Base-by-base conservation (phyloP, 2,329 filamentous ascomycete species). In the Botrytis paeoniae region DNA sequence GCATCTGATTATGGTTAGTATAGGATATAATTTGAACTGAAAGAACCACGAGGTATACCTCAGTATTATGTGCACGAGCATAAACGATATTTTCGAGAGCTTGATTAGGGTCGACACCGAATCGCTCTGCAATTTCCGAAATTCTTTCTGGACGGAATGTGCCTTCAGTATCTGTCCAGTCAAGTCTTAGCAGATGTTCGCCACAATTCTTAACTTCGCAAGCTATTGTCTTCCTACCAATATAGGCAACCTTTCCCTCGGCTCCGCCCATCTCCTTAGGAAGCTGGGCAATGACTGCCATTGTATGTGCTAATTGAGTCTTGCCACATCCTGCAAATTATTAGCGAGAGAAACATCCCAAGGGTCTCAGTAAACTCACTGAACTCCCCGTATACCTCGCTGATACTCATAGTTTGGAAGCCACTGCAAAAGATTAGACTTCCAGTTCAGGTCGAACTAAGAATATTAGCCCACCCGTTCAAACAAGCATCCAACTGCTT, bases 351-450 rank as follows among this genome's bases (percentile, higher is more conserved):
- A 45, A 45, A 68, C 10, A 12, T 57, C 22, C 29, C 9, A 45
- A 39, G 29, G 39, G 8, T 22, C n/a, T 68, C 35, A 20, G 4
- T 20, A 22, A 18, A 75, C 81, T 73, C 78, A 82, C 88, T 85
- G 76, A 86, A 89, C 77, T 89, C 88, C 74, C 88, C 88, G 80
- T 86, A 89, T 39, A 89, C 86, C 78, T 89, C 90, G 76, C 87
- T 91, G 79, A 92, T 90, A 78, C 89, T 91, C 87, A 90, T 89
- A 61, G 89, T 92, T 80, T 91, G 89, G 76, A 92, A 92, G 37
- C 90, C 90, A 75, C 88, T 90, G 71, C 4, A 35, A 18, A 32
- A 5, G 22, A 61, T 78, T 39, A 78, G 60, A n/a, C 54, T 35
- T 29, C 59, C 48, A 18, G n/a, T 29, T 20, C 54, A 43, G 20